These are phyloP conservation scores for Colletotrichum coccodes DNA, from an alignment of 2,329 filamentous ascomycete species.

Conservation along the genomic window DNA sequence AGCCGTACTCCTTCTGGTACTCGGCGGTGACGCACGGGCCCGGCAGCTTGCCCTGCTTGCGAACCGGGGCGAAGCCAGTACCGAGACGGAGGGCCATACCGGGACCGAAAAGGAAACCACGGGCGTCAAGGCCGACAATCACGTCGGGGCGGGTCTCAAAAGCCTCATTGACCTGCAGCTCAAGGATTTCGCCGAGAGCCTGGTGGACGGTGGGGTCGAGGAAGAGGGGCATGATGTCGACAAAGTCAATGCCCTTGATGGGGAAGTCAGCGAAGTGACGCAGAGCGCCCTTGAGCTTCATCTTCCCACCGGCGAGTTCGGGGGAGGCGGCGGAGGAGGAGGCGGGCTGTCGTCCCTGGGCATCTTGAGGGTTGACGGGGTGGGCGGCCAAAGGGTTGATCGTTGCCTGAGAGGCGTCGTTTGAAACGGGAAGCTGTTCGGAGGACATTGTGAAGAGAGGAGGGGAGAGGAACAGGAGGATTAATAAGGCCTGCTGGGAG, in stretches of 20 bases:
- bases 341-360: conserved; percentile 72
- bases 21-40: conserved; percentile 86
- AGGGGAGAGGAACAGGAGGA: conserved; percentile 40
- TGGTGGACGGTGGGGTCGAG: conserved; percentile 79
- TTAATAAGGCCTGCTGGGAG: conserved; percentile 35
- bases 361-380: conserved; percentile 56
- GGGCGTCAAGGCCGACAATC: conserved; percentile 90
- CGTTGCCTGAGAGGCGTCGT: conserved; percentile 34
- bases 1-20: conserved; percentile 96
- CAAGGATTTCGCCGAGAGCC: conserved; percentile 83
- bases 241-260: conserved; percentile 90
- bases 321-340: conserved; percentile 68
- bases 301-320: conserved; percentile 75
- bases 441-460: conserved; percentile 47
- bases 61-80: conserved; percentile 89
- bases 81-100: conserved; percentile 85
- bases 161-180: conserved; percentile 79
- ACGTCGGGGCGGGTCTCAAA: conserved; percentile 82
- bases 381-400: conserved; percentile 45
- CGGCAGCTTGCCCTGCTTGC: conserved; percentile 96
- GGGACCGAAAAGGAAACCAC: conserved; percentile 95
- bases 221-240: conserved; percentile 98
- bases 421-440: conserved; percentile 31
- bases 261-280: conserved; percentile 94
- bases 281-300: conserved; percentile 77